A percentile compares a stretch with the other conserved stretches of the same genome.
phyloP scores from a whole-genome alignment of 176 grass and related monocot species.

The Otatea glauca region DNA sequence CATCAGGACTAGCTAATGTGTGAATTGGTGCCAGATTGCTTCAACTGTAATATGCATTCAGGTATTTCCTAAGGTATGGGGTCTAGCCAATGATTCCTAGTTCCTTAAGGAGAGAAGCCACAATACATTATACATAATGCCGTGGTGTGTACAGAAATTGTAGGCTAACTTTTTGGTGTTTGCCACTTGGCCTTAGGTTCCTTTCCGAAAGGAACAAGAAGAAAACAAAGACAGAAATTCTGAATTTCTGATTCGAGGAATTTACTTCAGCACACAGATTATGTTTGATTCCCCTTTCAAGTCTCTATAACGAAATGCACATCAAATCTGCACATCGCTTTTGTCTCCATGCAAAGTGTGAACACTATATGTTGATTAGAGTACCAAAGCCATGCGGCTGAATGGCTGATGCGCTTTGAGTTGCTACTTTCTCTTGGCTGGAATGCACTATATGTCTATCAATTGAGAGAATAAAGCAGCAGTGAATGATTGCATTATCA shows the following conservation, averaged over 20 bases:
- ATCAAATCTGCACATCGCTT: conserved; percentile 15
- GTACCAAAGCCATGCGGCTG: conserved; percentile 40
- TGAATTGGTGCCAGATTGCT: not conserved
- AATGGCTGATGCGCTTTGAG: conserved; percentile 17
- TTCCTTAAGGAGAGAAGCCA: not conserved
- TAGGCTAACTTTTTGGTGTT: conserved; percentile 32
- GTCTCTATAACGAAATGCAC: conserved; percentile 27
- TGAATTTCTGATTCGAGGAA: conserved; percentile 34
- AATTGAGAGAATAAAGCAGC: conserved; percentile 46
- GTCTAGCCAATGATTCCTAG: not conserved
- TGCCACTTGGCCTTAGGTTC: conserved; percentile 1
- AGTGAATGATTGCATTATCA: conserved; percentile 42
- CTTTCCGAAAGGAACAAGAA: conserved; percentile 20
- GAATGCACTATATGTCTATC: conserved; percentile 47
- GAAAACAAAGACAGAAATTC: conserved; percentile 22
- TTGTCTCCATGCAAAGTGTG: conserved; percentile 50
- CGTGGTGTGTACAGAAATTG: conserved; percentile 28
- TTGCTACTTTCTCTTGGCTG: conserved; percentile 48
- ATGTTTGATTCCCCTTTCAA: not conserved
- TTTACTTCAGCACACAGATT: conserved; percentile 25
- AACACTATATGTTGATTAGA: conserved; percentile 38
- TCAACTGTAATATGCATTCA: not conserved
- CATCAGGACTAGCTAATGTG: not conserved
- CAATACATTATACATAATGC: not conserved
- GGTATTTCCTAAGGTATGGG: not conserved